phyloP scores from a whole-genome alignment of 2,329 filamentous ascomycete species.

The Alternaria alternata region DNA sequence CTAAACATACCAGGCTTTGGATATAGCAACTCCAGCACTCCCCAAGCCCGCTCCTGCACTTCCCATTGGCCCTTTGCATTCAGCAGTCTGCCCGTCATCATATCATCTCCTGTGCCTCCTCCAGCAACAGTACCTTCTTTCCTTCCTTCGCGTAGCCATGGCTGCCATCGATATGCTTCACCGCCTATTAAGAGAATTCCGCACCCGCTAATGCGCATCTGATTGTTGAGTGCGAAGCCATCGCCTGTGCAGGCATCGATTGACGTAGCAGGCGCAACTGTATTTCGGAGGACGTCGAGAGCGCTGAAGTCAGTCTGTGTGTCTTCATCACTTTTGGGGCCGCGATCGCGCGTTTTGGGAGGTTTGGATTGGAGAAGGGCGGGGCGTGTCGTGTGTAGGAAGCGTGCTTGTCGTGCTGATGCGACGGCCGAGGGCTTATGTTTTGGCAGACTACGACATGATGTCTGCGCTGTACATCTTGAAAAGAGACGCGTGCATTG shows the following conservation, averaged over 20 bases:
- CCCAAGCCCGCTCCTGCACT: conserved; percentile 73
- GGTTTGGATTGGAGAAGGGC: conserved; percentile 38
- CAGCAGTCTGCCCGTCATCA: conserved; percentile 60
- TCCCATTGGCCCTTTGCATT: conserved; percentile 87
- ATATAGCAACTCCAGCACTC: conserved; percentile 79
- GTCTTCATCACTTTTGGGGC: conserved; percentile 66
- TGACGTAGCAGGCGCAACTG: conserved; percentile 78
- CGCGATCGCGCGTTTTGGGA: conserved; percentile 64
- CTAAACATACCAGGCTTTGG: conserved; percentile 79
- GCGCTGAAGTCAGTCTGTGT: conserved; percentile 76
- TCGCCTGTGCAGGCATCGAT: conserved; percentile 83
- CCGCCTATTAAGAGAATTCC: conserved; percentile 84
- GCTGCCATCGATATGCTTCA: conserved; percentile 88
- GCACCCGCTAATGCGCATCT: conserved; percentile 71
- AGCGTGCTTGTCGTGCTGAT: conserved; percentile 14
- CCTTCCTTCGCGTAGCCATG: conserved; percentile 67
- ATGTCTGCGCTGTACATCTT: conserved; percentile 4
- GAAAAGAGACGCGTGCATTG: conserved; percentile 20
- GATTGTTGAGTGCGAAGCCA: conserved; percentile 88
- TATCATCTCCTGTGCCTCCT: conserved; percentile 44
- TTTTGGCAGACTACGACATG: background rate
- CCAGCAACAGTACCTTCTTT: conserved; percentile 38
- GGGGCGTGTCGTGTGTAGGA: conserved; percentile 32
- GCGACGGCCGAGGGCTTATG: conserved; percentile 5
- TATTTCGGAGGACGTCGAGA: conserved; percentile 80